Conservation (phyloP, 1,284 basidiomycete genomes). For the Naganishia albida region DNA sequence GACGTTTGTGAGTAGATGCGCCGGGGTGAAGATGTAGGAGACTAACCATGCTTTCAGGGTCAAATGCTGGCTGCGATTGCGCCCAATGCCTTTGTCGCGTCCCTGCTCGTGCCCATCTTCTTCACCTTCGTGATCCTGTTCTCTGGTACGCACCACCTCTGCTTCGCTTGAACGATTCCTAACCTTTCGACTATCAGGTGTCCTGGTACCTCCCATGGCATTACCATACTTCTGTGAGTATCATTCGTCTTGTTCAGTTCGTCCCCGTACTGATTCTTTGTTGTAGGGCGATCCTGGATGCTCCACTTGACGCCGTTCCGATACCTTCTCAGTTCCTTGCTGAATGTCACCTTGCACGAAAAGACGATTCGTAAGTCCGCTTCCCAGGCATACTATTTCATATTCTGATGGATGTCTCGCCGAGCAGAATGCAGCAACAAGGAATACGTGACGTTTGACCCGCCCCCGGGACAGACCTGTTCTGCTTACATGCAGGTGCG, state of each 20-base stretch:
- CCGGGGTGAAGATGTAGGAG: neutral
- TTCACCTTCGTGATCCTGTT: conserved; percentile 29
- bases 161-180: neutral
- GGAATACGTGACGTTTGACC: conserved; percentile 52
- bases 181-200: neutral
- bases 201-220: conserved; percentile 12
- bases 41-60: conserved; percentile 1
- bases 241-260: neutral
- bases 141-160: conserved; percentile 3
- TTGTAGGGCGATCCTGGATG: conserved; percentile 28
- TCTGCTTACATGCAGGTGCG: conserved; percentile 50
- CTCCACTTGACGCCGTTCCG: conserved; percentile 27
- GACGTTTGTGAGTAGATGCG: conserved; percentile 15
- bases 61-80: conserved; percentile 20
- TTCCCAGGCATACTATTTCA: neutral
- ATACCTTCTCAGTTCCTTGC: conserved; percentile 21
- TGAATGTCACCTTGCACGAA: conserved; percentile 24
- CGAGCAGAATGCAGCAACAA: conserved; percentile 44
- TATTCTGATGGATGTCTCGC: neutral
- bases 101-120: conserved; percentile 25
- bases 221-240: conserved; percentile 27
- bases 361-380: conserved; percentile 25
- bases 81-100: conserved; percentile 22
- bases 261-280: neutral
- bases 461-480: conserved; percentile 55